Evolutionary conservation across 805 yeast species (phyloP), one percentile per base, ranked within the genome.

Genomic region (Saturnispora diversa): DNA sequence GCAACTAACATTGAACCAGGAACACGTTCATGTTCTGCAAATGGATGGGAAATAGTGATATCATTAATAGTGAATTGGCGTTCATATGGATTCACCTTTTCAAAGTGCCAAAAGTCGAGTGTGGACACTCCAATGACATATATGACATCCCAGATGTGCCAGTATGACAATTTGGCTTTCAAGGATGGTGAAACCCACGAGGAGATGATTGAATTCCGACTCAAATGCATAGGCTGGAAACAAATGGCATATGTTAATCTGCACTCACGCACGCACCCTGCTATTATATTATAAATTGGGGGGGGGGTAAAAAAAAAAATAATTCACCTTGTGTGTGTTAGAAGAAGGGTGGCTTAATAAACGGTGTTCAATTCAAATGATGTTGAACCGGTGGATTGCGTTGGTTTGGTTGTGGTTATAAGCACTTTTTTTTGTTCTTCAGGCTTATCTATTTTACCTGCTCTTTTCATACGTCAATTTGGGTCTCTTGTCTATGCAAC

Each of bases 51-150:
- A 29, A 90, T 74, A 0, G 90, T 73, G 31, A 77, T 56, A 62
- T 90, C 96, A 54, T 78, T 77, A 40, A 88, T 61, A 37, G 66
- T 71, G 56, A 90, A 90, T 52, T 80, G 85, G 52, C 95, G 70
- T 55, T 84, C 75, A 55, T 82, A 83, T 1, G 96, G 96, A 26
- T 64, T 53, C 10, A 57, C 55, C 2, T 35, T 44, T 31, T 58
- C 60, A 30, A 61, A 54, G 32, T 49, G 48, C 13, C 51, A 20
- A 44, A 40, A 47, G 33, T 58, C 62, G 5, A 56, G 34, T 1
- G 45, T 6, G 26, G 45, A 40, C 12, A 59, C 39, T 2, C 50
- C 6, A 3, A 50, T 16, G 2, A 50, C 48, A 37, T 53, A 60
- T 1, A 47, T 10, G 5, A 51, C 39, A 40, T 59, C 64, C 1